phyloP scores from a whole-genome alignment of 257 asterid species.

The Fraxinus excelsior region DNA sequence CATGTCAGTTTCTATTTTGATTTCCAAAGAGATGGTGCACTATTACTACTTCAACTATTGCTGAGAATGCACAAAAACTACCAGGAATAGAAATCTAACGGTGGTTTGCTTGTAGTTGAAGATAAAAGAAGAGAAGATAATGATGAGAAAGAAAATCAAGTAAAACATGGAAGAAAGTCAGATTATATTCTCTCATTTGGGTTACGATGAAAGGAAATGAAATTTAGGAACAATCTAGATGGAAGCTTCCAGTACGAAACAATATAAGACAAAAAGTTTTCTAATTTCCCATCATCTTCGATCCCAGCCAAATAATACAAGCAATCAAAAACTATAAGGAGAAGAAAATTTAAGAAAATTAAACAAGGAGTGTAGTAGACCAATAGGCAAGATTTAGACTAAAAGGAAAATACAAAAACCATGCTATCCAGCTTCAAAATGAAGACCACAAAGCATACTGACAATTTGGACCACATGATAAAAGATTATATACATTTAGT shows the following conservation, averaged over 20 bases:
- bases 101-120: background rate
- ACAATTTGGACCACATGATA: background rate
- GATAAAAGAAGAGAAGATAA: slow-evolving; percentile 8
- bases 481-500: background rate
- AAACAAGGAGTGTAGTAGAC: background rate
- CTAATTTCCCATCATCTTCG: background rate
- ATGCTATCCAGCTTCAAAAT: background rate
- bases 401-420: background rate
- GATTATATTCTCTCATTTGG: slow-evolving; percentile 14
- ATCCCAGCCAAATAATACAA: background rate
- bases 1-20: slow-evolving; percentile 11
- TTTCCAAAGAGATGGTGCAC: slow-evolving; percentile 9
- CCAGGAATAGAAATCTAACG: slow-evolving; percentile 1
- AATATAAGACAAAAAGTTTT: background rate
- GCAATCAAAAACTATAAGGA: background rate
- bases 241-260: background rate
- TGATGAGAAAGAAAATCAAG: background rate
- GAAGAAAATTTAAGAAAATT: background rate
- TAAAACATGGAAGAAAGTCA: slow-evolving; percentile 4
- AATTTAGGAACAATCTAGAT: background rate
- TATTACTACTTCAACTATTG: slow-evolving; percentile 6
- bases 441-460: slow-evolving; percentile 17
- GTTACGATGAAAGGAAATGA: background rate
- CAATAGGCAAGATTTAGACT: background rate
- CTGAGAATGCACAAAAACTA: slow-evolving; percentile 3